Evolutionary conservation across 2,329 filamentous ascomycete species (phyloP), one percentile per base, ranked within the genome.

Genomic region (Pyricularia pennisetigena): DNA sequence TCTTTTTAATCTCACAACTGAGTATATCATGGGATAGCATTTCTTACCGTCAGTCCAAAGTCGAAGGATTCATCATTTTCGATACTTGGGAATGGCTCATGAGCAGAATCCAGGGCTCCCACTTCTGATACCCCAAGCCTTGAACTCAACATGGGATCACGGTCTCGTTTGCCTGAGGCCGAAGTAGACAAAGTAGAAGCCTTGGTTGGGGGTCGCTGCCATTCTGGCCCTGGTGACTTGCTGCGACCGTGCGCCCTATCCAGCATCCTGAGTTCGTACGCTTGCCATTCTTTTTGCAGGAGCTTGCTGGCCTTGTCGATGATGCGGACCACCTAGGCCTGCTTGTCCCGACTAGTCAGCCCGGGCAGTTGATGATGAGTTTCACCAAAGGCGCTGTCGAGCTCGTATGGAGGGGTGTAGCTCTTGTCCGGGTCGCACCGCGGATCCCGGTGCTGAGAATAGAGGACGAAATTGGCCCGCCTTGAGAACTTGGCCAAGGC

Each of bases 401-500:
- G 65, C 28, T 54, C 24, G 65, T 67, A 67, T 14, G 65, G 65
- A 16, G 41, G 65, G 7, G 49, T 61, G 26, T 62, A 62, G 16
- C 24, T 62, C 26, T 23, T 28, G 12, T 59, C 35, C 26, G 67
- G 67, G 20, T 49, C 30, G 62, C 35, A 30, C n/a, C 5, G 20
- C 20, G 54, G 62, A 23, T 57, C n/a, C 10, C 62, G 41, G 61
- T 65, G 41, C 20, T 59, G 30, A 16, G 24, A 57, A 35, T 65
- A 59, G 61, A 66, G 65, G 24, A 69, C 68, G 41, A 24, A 61
- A 14, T 14, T 64, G 28, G 67, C 69, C 63, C 26, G 66, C 26
- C 62, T 71, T 72, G 10, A 71, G 70, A 16, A 70, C 69, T 23
- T 72, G 70, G 0, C 28, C 6, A 70, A 28, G n/a, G 69, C 67